phyloP scores from a whole-genome alignment of 129 eudicot genomes.

The Chrysanthemum seticuspe region DNA sequence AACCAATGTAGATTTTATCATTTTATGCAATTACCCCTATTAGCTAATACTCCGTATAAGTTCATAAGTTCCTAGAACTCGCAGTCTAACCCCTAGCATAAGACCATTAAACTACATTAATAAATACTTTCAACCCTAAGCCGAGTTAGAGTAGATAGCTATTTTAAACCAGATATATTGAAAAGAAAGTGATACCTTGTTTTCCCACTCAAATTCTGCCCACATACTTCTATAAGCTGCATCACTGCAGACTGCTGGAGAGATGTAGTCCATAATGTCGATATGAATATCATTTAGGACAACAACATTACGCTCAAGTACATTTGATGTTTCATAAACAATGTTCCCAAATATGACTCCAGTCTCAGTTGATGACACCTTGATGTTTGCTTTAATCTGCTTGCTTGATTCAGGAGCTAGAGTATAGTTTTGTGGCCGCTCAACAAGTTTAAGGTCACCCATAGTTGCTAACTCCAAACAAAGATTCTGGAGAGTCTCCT shows the following conservation, averaged over 20 bases:
- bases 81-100: too few species aligned
- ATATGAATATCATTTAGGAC: constrained; percentile 95
- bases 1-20: too few species aligned
- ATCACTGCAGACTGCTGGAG: constrained; percentile 92
- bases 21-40: too few species aligned
- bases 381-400: constrained; percentile 87
- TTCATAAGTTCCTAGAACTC: too few species aligned
- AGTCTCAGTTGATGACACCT: constrained; percentile 97
- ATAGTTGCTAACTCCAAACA: constrained; percentile 95
- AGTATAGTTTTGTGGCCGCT: constrained; percentile 93
- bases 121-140: too few species aligned
- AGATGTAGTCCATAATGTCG: constrained; percentile 95
- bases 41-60: too few species aligned
- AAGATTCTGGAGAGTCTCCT: constrained; percentile 85
- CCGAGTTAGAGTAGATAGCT: not conserved
- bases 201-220: constrained; percentile 99
- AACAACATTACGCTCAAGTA: constrained; percentile 79
- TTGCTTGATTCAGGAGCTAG: constrained; percentile 93
- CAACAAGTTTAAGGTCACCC: constrained; percentile 99
- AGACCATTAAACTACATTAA: too few species aligned
- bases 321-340: constrained; percentile 89
- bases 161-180: constrained; percentile 1
- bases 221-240: constrained; percentile 92
- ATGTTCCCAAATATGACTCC: constrained; percentile 96
- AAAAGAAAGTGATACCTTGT: constrained; percentile 59